phyloP scores from a whole-genome alignment of 2,329 filamentous ascomycete species.

The Apiospora aurea region DNA sequence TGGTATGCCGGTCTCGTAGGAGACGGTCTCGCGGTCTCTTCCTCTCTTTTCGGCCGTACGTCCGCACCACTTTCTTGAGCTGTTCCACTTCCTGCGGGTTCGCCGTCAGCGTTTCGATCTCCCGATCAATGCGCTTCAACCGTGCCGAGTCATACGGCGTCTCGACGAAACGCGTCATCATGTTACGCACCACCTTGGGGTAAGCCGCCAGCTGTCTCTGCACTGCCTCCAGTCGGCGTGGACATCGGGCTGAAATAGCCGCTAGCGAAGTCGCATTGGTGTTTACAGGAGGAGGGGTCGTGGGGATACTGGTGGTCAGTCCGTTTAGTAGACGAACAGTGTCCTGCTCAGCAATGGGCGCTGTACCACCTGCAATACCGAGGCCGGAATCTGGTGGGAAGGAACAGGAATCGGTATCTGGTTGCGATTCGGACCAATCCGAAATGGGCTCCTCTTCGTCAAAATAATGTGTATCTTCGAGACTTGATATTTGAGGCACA shows the following conservation, averaged over 20 bases:
- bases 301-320: conserved; percentile 27
- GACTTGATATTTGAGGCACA: conserved; percentile 72
- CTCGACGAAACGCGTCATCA: conserved; percentile 54
- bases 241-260: conserved; percentile 29
- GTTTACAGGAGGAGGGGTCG: conserved; percentile 28
- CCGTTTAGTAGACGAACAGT: background rate
- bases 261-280: background rate
- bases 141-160: conserved; percentile 56
- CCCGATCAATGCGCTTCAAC: conserved; percentile 56
- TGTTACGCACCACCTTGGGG: conserved; percentile 48
- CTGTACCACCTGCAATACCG: background rate
- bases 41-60: conserved; percentile 68
- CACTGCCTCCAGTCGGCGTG: conserved; percentile 40
- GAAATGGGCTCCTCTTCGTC: conserved; percentile 80
- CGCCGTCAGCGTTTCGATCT: conserved; percentile 50
- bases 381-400: conserved; percentile 23
- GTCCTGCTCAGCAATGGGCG: background rate
- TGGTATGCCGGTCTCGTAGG: conserved; percentile 74
- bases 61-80: conserved; percentile 58
- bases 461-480: conserved; percentile 87
- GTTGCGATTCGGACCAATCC: conserved; percentile 61
- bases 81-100: conserved; percentile 44
- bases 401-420: conserved; percentile 34
- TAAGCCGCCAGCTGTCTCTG: conserved; percentile 47
- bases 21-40: conserved; percentile 87